Evolutionary conservation across 2,329 filamentous ascomycete species (phyloP).

Genomic region (Cyphellophora attinorum): DNA sequence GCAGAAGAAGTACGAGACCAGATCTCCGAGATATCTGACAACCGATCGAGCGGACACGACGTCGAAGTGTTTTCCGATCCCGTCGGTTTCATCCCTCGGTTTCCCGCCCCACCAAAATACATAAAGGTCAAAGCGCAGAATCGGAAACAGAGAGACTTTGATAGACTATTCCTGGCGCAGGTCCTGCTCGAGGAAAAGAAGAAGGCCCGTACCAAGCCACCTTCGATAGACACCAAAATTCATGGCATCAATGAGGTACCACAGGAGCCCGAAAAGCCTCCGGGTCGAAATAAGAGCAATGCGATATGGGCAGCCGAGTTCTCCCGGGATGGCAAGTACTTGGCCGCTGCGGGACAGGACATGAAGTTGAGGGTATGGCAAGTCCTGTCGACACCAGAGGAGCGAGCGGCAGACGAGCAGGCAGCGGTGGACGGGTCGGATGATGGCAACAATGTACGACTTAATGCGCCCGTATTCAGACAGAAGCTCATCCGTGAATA

Average conservation of each 20-base stretch:
- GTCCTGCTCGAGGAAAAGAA: slow-evolving; percentile 52
- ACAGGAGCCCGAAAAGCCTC: slow-evolving; percentile 16
- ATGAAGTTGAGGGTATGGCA: slow-evolving; percentile 78
- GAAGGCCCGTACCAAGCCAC: slow-evolving; percentile 25
- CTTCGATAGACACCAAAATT: slow-evolving; percentile 21
- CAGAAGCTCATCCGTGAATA: slow-evolving; percentile 71
- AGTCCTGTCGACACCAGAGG: slow-evolving; percentile 72
- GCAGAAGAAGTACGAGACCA: slow-evolving; percentile 29
- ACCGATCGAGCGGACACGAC: slow-evolving; percentile 70
- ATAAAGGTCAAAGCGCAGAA: slow-evolving; percentile 75
- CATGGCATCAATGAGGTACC: slow-evolving; percentile 15
- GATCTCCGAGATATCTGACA: slow-evolving; percentile 50
- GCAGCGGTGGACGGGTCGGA: slow-evolving; percentile 50
- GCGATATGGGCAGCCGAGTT: slow-evolving; percentile 92
- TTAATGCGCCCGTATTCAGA: slow-evolving; percentile 86
- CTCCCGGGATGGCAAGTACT: slow-evolving; percentile 79
- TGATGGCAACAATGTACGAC: slow-evolving; percentile 45
- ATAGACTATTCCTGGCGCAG: slow-evolving; percentile 83
- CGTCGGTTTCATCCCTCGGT: slow-evolving; percentile 72
- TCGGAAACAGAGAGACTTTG: slow-evolving; percentile 74
- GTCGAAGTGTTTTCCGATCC: slow-evolving; percentile 73
- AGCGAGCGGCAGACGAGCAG: slow-evolving; percentile 63
- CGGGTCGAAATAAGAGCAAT: slow-evolving; percentile 34
- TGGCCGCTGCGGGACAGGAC: slow-evolving; percentile 89
- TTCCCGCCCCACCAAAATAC: slow-evolving; percentile 83